Evolutionary conservation across 495 filamentous ascomycete species (phyloP).

Genomic region (Achaetomiella virescens): DNA sequence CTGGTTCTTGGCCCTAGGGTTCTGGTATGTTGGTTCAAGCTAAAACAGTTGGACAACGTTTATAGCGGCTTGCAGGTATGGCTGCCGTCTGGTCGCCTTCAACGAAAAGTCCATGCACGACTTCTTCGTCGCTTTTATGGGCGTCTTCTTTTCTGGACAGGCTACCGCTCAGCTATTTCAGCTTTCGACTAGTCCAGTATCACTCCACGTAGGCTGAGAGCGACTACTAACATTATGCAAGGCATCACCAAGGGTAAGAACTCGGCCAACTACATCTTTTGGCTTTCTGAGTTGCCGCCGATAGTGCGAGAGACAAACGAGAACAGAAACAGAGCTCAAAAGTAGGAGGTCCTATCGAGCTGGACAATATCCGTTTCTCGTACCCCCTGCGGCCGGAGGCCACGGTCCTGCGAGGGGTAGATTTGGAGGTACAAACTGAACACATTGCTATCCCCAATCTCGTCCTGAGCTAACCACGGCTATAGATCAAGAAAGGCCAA

Average conservation of each 20-base stretch:
- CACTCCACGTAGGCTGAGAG: neutral
- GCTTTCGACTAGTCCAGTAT: conserved; percentile 27
- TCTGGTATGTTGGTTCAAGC: conserved; percentile 40
- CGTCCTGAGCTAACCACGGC: neutral
- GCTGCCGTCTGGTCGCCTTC: conserved; percentile 47
- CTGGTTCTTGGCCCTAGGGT: conserved; percentile 48
- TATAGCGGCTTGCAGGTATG: conserved; percentile 27
- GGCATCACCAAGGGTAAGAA: conserved; percentile 41
- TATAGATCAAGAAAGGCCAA: conserved; percentile 62
- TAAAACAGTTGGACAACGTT: neutral
- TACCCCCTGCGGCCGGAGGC: conserved; percentile 53
- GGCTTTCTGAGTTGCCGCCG: conserved; percentile 30
- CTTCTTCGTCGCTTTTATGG: conserved; percentile 57
- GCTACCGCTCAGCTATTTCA: conserved; percentile 49
- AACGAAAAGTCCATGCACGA: conserved; percentile 38
- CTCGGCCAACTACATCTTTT: conserved; percentile 44
- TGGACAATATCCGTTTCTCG: conserved; percentile 52
- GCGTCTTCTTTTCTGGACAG: conserved; percentile 51
- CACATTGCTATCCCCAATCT: too few relatives aligned
- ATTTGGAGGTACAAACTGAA: conserved; percentile 25
- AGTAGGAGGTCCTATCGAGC: conserved; percentile 31
- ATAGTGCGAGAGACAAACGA: conserved; percentile 34
- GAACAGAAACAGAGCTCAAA: conserved; percentile 32
- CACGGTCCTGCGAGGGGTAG: conserved; percentile 43
- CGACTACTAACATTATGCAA: neutral